Percentiles rank a stretch among this genome's conserved stretches.
These are phyloP conservation scores for Dictyophora rubrovolvata DNA, from an alignment of 768 basidiomycete species.

Conservation along the genomic window DNA sequence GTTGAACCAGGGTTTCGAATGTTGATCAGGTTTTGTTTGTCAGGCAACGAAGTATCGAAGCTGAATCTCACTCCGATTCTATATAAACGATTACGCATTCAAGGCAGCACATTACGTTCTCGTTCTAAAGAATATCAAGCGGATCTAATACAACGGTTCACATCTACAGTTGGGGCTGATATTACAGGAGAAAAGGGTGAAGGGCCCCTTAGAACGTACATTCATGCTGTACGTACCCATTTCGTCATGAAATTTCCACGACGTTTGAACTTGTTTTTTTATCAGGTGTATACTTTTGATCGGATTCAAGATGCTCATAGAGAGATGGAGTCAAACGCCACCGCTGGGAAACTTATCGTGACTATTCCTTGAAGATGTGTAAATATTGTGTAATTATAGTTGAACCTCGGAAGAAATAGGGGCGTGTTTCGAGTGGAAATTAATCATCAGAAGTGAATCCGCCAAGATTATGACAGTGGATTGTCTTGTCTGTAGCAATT, in stretches of 20 bases:
- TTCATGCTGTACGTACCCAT: slow-evolving; percentile 53
- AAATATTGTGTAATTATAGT: background rate
- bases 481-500: no score
- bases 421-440: background rate
- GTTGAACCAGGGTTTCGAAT: background rate
- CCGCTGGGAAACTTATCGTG: slow-evolving; percentile 7
- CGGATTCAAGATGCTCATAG: slow-evolving; percentile 71
- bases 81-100: slow-evolving; percentile 76
- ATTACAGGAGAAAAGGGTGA: slow-evolving; percentile 48
- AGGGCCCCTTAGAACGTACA: slow-evolving; percentile 59
- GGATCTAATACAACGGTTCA: slow-evolving; percentile 55
- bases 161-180: slow-evolving; percentile 39
- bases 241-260: slow-evolving; percentile 2
- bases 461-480: no score
- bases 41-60: slow-evolving; percentile 43
- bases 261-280: slow-evolving; percentile 3
- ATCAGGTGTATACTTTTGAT: slow-evolving; percentile 69
- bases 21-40: background rate
- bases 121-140: slow-evolving; percentile 69
- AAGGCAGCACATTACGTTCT: slow-evolving; percentile 79
- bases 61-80: slow-evolving; percentile 59
- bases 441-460: no score
- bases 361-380: background rate
- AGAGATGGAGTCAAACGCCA: slow-evolving; percentile 75
- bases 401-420: background rate